phyloP scores from a whole-genome alignment of 2,329 filamentous ascomycete species.

The Daldinia sp. region DNA sequence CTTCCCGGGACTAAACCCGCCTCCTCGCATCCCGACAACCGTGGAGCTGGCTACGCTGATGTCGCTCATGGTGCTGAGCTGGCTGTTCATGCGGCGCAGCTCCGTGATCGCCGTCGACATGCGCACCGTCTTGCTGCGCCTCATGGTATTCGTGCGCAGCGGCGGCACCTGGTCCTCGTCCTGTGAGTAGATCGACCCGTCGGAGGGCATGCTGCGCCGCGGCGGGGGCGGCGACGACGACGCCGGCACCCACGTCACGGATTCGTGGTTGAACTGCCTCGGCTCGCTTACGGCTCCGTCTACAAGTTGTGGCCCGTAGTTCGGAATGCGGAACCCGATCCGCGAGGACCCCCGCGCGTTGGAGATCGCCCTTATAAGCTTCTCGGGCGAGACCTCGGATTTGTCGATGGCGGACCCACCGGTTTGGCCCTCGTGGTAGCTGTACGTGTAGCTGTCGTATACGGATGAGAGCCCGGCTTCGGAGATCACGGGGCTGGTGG shows the following conservation, averaged over 20 bases:
- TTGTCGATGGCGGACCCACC: slow-evolving; percentile 23
- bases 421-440: slow-evolving; percentile 7
- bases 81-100: slow-evolving; percentile 69
- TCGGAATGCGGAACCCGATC: slow-evolving; percentile 23
- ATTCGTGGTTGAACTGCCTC: slow-evolving; percentile 4
- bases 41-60: slow-evolving; percentile 59
- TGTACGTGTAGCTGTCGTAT: slow-evolving; percentile 49
- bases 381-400: slow-evolving; percentile 12
- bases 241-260: not conserved
- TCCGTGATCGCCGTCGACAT: slow-evolving; percentile 62
- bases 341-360: slow-evolving; percentile 24
- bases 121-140: slow-evolving; percentile 38
- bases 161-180: slow-evolving; percentile 36
- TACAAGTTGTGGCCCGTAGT: not conserved
- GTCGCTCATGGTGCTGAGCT: slow-evolving; percentile 60
- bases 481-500: slow-evolving; percentile 43
- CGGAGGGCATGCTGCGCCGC: slow-evolving; percentile 32
- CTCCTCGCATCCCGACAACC: slow-evolving; percentile 55
- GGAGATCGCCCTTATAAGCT: not conserved
- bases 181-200: slow-evolving; percentile 39
- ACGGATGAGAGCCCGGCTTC: slow-evolving; percentile 50
- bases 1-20: slow-evolving; percentile 54
- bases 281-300: not conserved
- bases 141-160: slow-evolving; percentile 21
- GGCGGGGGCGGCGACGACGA: slow-evolving; percentile 1